Base-by-base conservation (phyloP, 1,139 yeast genomes). In the Geotrichum restrictum region DNA sequence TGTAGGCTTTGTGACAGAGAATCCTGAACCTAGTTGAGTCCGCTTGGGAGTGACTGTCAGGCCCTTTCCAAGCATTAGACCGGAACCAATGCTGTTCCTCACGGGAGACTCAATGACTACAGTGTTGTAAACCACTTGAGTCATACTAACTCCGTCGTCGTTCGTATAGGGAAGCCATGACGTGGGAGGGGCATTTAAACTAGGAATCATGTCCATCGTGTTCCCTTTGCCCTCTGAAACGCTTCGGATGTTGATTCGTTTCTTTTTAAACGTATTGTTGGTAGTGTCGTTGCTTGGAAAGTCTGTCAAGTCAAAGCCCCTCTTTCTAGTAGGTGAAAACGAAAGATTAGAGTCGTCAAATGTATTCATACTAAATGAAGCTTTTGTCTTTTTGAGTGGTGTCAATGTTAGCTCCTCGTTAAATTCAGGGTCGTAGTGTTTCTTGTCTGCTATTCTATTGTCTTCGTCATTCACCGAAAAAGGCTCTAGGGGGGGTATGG, bases 151-250 rank as follows among this genome's bases (percentile, higher is more conserved):
- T 33, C 42, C 42, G 3, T 50, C 54, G 14, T 43, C 50, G 24
- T 42, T 43, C 18, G 48, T 16, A 18, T 47, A 50, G 2, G 52
- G 51, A 3, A 37, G 18, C 56, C 56, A 53, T 4, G 53, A 37
- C 16, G 53, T 44, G n/a, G 56, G 45, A 5, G 53, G 52, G 7
- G 56, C 52, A n/a, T 32, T 33, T 19, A 49, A 37, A 13, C 22
- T 37, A 3, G 52, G 56, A 19, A 49, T 49, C 8, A 32, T n/a
- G 3, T 49, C 52, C 24, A 42, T 21, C 6, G 40, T 14, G 22
- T 21, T 13, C 11, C 33, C n/a, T 27, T 16, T 45, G 1, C 38
- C 19, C 27, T 49, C 45, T 8, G 51, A 22, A 21, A 41, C 46
- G 24, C 41, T 40, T 2, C 48, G 43, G 6, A 38, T 38, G 13